Base-by-base conservation (phyloP, 2,329 filamentous ascomycete species). In the Colletotrichum sp. region DNA sequence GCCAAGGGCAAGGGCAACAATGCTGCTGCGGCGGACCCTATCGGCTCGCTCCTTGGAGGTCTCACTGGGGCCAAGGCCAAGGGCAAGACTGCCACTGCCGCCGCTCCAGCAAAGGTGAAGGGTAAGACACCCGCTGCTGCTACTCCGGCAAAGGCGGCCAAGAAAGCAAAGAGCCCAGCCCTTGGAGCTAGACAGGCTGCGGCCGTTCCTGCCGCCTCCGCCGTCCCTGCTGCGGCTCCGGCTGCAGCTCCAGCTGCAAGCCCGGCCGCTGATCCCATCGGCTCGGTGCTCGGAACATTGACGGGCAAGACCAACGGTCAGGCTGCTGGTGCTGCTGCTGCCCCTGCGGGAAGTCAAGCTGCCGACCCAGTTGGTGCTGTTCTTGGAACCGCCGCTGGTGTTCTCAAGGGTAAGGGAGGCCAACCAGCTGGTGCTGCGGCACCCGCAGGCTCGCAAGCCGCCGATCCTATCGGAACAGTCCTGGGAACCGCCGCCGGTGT, bases 401-500 rank as follows among this genome's bases (percentile, higher is more conserved):
- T 74, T 6, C 48, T 74, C 4, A 74, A 74, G 36, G 72, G 72
- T 3, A 74, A 74, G 28, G 72, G 72, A 3, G 68, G 25, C 12
- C 72, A 74, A n/a, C 72, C 72, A 19, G 72, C 72, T 60, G 72
- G 69, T 34, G 72, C 72, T 6, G 68, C 72, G 8, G 72, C 72
- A 16, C 72, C 72, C 4, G 72, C 72, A 11, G 72, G 72, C 15
- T 61, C 61, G 5, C 69, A 75, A 72, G 72, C 72, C 8, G 69
- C 72, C 2, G 63, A 72, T 16, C 72, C 72, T 0, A 34, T 75
- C 8, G 57, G 39, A 8, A 28, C 69, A 11, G 72, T 75, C 8
- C 39, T 75, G n/a, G 72, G 72, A 30, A 72, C 68, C 3, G 73
- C 73, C 9, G 73, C 68, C 6, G 73, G 73, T n/a, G 68, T 75